Percentiles rank a stretch among this genome's conserved stretches.
These are phyloP conservation scores for Yarrowia osloensis DNA, from an alignment of 805 yeast genomes.

Conservation along the genomic window DNA sequence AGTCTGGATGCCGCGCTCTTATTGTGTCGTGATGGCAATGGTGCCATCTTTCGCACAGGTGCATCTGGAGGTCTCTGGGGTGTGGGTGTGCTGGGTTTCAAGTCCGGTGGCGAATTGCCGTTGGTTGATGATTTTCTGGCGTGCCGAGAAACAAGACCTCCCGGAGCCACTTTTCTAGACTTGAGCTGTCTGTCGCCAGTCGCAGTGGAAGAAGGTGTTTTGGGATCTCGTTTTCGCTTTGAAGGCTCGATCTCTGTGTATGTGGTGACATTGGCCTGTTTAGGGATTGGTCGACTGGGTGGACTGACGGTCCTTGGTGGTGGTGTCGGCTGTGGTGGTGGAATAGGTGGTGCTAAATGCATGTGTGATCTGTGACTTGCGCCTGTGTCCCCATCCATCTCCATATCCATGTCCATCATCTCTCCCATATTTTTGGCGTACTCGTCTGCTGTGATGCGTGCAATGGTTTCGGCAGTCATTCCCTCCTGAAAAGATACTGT, in stretches of 20 bases:
- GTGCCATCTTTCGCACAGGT: not conserved
- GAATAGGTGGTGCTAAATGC: not conserved
- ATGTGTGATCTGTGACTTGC: not conserved
- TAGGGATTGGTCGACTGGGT: not conserved
- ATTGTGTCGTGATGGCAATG: not conserved
- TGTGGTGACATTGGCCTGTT: not conserved
- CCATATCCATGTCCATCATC: conserved; percentile 31
- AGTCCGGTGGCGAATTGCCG: not conserved
- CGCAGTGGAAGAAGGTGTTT: not conserved
- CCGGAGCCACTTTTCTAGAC: not conserved
- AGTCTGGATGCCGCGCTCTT: not conserved
- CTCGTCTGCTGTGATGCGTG: conserved; percentile 43
- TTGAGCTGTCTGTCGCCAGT: not conserved
- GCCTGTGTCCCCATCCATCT: not conserved
- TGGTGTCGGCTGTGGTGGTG: not conserved
- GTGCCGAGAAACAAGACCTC: not conserved
- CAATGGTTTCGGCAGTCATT: conserved; percentile 54
- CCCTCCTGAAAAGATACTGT: conserved; percentile 56
- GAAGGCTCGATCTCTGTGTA: not conserved
- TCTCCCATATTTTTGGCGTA: conserved; percentile 13
- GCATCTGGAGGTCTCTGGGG: not conserved
- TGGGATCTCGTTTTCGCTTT: not conserved
- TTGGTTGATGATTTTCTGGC: not conserved
- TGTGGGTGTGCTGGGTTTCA: not conserved
- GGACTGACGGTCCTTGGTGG: not conserved